These are phyloP conservation scores for Lathyrus oleraceus DNA, from an alignment of 306 rosid species.

Conservation along the genomic window DNA sequence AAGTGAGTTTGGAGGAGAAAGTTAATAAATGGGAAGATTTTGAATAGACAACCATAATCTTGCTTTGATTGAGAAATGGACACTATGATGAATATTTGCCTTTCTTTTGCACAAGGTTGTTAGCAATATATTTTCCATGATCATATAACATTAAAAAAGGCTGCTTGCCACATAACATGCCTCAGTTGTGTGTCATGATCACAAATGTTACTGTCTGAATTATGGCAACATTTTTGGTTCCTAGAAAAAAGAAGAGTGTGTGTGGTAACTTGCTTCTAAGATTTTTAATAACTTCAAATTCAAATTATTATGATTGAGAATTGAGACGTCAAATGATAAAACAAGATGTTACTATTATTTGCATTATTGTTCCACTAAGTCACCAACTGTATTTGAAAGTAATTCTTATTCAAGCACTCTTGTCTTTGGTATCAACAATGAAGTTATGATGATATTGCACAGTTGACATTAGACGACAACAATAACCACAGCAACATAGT, in stretches of 20 bases:
- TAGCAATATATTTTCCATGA: constrained; percentile 35
- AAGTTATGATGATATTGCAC: constrained; percentile 20
- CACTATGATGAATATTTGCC: constrained; percentile 19
- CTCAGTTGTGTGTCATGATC: constrained; percentile 42
- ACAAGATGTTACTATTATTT: constrained; percentile 1
- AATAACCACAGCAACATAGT: not conserved
- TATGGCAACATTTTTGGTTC: constrained; percentile 43
- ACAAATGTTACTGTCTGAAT: constrained; percentile 50
- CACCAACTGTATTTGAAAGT: constrained; percentile 24
- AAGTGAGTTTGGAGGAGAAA: constrained; percentile 24
- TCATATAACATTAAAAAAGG: constrained; percentile 29
- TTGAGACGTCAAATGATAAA: constrained; percentile 5
- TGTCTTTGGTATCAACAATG: constrained; percentile 8
- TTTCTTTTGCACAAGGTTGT: constrained; percentile 27
- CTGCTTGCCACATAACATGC: constrained; percentile 50
- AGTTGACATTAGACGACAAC: not conserved
- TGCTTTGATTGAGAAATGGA: constrained; percentile 39
- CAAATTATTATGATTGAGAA: constrained; percentile 22
- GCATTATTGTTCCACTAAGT: constrained; percentile 31
- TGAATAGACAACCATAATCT: constrained; percentile 41
- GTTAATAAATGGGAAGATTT: constrained; percentile 32
- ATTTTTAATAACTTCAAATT: not conserved
- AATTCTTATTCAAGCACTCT: constrained; percentile 1
- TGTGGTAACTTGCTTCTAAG: not conserved
- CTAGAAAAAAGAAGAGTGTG: not conserved